These are phyloP conservation scores for Solanum sitiens DNA, from an alignment of 257 asterid species.

Conservation along the genomic window DNA sequence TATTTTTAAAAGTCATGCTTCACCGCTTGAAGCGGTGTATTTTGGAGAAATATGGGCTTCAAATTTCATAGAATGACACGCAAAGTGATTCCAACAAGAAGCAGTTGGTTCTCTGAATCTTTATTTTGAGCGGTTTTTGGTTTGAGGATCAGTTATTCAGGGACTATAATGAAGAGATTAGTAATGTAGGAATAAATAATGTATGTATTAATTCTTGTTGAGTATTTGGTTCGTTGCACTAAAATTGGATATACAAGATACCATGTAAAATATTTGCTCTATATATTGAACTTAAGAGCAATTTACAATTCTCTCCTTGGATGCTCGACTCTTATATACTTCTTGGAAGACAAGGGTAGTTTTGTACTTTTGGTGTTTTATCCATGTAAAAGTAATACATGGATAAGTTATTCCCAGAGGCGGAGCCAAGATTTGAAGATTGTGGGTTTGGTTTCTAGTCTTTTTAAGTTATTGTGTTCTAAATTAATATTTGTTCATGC, in stretches of 20 bases:
- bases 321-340: background rate
- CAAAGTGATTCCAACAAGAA: background rate
- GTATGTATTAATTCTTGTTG: background rate
- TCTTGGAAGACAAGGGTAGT: background rate
- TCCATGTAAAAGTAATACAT: background rate
- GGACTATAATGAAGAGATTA: background rate
- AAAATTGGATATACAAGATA: background rate
- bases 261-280: background rate
- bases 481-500: background rate
- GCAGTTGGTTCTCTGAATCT: background rate
- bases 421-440: background rate
- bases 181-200: background rate
- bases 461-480: background rate
- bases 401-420: background rate
- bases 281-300: background rate
- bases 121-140: background rate
- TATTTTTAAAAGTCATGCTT: background rate
- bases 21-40: background rate
- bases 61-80: background rate
- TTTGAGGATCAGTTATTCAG: background rate
- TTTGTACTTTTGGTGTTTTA: background rate
- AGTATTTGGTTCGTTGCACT: background rate
- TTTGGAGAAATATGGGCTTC: background rate
- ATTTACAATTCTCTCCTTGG: background rate
- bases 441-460: background rate